Conservation (phyloP, 2,329 filamentous ascomycete species). For the Mycosphaerella sp. region DNA sequence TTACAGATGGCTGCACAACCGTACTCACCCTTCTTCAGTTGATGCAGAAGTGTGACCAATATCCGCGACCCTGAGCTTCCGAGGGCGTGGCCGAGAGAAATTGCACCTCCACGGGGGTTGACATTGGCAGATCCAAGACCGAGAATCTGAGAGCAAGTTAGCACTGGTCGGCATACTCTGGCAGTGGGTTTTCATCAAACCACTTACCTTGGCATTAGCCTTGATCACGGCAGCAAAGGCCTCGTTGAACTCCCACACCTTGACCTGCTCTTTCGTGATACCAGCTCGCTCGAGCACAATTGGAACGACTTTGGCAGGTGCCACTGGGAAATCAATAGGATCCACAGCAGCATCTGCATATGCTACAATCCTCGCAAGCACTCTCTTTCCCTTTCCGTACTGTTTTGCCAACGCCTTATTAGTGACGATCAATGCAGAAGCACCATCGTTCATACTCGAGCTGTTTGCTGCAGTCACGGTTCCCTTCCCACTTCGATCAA, state of each 20-base stretch:
- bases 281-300: constrained; percentile 82
- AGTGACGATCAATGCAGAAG: constrained; percentile 78
- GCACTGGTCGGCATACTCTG: background rate
- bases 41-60: constrained; percentile 81
- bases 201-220: constrained; percentile 73
- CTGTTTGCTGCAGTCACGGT: constrained; percentile 94
- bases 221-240: constrained; percentile 94
- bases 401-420: constrained; percentile 73
- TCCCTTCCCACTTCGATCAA: constrained; percentile 75
- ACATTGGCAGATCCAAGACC: constrained; percentile 72
- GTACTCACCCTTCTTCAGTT: constrained; percentile 86
- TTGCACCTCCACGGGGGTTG: constrained; percentile 84
- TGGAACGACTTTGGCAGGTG: constrained; percentile 85
- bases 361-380: constrained; percentile 78
- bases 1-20: constrained; percentile 96
- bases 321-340: constrained; percentile 88
- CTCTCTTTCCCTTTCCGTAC: constrained; percentile 69
- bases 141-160: constrained; percentile 56
- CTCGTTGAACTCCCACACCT: constrained; percentile 98
- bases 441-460: constrained; percentile 91
- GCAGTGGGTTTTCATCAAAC: background rate
- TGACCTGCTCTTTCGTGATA: constrained; percentile 83
- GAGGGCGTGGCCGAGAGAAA: constrained; percentile 83
- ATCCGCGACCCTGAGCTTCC: constrained; percentile 92
- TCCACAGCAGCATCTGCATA: constrained; percentile 87